Base-by-base conservation (phyloP, 495 filamentous ascomycete genomes). In the Hypoxylon fragiforme region DNA sequence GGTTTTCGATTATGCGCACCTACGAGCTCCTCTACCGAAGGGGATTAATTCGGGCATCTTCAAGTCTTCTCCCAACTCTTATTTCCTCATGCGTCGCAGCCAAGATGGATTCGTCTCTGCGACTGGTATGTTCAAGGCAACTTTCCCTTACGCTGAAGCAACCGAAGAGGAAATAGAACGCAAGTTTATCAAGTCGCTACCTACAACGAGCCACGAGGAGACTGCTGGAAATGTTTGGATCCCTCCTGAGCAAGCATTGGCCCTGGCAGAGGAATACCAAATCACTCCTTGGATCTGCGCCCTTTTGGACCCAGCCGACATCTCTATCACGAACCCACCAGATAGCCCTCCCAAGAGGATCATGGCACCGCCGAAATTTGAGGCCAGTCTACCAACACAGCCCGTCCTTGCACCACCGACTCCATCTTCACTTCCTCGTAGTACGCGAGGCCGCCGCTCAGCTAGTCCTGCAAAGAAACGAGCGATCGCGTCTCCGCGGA, bases 121-220 rank as follows among this genome's bases (percentile, higher is more conserved):
- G 4, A 97, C 94, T 44, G 94, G 95, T 67, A 97, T 98, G 95
- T 98, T 97, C 80, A 98, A 97, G 74, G 95, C 95, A 48, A 90
- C 92, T 4, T 98, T 97, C 69, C 94, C 94, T 2, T 97, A 91
- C 79, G 91, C 94, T 11, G 85, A 87, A 50, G 72, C 81, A 22
- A 81, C 84, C 5, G 95, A 98, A 66, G 94, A 98, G 71, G 84
- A 87, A 54, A 75, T 74, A 6, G 94, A 98, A 77, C 87, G 92
- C 54, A 88, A 85, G 56, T 92, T 90, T 60, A 79, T 97, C 64
- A 96, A 94, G 70, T 77, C 76, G 8, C 83, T 92, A 15, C 71
- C 81, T 22, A 83, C 84, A 5, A 95, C 91, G 2, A 92, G 89
- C 54, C 79, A 80, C 44, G 90, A 97, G 57, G 94, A 98, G 74